Conservation (phyloP, 2,329 filamentous ascomycete species). For the Bretziella fagacearum region DNA sequence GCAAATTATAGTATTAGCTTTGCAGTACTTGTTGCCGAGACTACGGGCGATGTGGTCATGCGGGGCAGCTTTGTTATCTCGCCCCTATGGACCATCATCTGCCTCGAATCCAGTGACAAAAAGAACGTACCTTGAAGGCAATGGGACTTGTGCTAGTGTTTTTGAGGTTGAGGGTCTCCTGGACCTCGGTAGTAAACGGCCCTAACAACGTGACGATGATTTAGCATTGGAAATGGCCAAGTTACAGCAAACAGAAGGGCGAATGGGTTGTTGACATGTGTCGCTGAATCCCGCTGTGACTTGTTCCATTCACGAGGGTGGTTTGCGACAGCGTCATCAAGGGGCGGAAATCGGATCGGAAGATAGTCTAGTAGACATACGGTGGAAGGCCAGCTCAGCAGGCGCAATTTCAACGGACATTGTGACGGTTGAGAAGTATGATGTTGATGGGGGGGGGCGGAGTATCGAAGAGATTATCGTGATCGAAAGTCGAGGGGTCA, state of each 20-base stretch:
- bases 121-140: conserved; percentile 47
- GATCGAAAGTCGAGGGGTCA: not conserved
- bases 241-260: conserved; percentile 1
- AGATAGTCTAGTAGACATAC: conserved; percentile 36
- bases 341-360: conserved; percentile 1
- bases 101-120: too few species aligned
- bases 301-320: not conserved
- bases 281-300: not conserved
- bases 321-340: conserved; percentile 6
- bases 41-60: not conserved
- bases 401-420: conserved; percentile 97
- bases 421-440: conserved; percentile 21
- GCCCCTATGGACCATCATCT: not conserved
- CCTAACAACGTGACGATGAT: conserved; percentile 26
- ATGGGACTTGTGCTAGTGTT: conserved; percentile 46
- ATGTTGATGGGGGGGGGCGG: not conserved
- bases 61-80: not conserved
- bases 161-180: conserved; percentile 46
- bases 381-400: conserved; percentile 78
- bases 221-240: conserved; percentile 3
- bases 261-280: conserved; percentile 8
- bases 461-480: not conserved
- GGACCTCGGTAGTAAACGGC: conserved; percentile 49
- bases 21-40: conserved; percentile 8
- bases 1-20: conserved; percentile 18